Base-by-base conservation (phyloP, 2,329 filamentous ascomycete species). In the Pseudocercospora pini-densiflorae region DNA sequence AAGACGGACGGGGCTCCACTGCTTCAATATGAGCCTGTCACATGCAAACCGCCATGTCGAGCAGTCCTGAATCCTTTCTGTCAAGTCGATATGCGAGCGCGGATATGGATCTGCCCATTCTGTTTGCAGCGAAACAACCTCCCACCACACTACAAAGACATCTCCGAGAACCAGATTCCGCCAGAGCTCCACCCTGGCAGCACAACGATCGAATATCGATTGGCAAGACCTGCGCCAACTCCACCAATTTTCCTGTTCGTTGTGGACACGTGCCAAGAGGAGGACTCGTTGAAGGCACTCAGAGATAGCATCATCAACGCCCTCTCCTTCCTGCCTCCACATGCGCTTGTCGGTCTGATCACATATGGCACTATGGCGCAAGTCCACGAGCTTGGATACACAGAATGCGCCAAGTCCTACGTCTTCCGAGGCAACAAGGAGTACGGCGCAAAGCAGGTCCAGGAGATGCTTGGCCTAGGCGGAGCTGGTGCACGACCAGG, bases 391-490 rank as follows among this genome's bases (percentile, higher is more conserved):
- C 92, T 99, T 72, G 95, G 95, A 63, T 99, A 99, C 78, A 94
- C 92, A 63, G 95, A 98, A 81, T 99, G 95, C 81, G 93, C 95
- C 71, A 99, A 98, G 82, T 97, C 94, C 5, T 99, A 97, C 76
- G 95, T 99, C 49, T 99, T 99, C 86, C 89, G 94, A 64, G 95
- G 95, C 45, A 97, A 90, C 85, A 99, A 98, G 84, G 95, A 99
- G 76, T 99, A 99, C 80, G 87, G 90, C n/a, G 92, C 94, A 62
- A 98, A 98, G 83, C 94, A 98, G 79, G 93, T 99, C n/a, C 94
- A 98, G 80, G 95, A 99, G 77, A 99, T 99, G 95, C 89, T 99
- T 59, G 95, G 94, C 29, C 85, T 97, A 62, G 67, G 71, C 5
- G 85, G 90, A 57, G 16, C 53, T 29, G 55, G 55, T 43, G 79